Base-by-base conservation (phyloP, 164 flowering plant genomes). In the Tetracentron sinense region DNA sequence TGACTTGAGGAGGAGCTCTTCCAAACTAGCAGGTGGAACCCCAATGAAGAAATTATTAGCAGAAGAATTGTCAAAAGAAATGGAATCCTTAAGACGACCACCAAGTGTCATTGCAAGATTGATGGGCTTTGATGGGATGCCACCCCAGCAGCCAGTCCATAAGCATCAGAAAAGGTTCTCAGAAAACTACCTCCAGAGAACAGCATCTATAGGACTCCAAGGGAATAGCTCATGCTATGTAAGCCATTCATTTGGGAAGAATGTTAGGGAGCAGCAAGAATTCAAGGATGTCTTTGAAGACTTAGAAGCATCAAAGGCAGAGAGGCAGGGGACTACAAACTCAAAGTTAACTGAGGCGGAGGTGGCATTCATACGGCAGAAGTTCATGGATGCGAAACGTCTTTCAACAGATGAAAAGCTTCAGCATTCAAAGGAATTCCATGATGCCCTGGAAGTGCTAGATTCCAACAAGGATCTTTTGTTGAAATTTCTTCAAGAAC, bases 221-320 rank as follows among this genome's bases (percentile, higher is more conserved):
- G 73, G 64, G 29, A 72, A 68, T 53, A 42, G 62, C 10, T 35
- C 68, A 23, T 58, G 49, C 11, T 60, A 60, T 64, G 81, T 77
- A 54, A 56, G 63, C n/a, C 73, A 49, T 61, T 78, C 85, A 2
- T 68, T 35, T 56, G 73, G 75, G 69, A 83, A 51, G 66, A 76
- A 69, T 64, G 75, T 76, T 10, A 77, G 52, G 64, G 88, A 82
- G 42, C 83, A 80, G 52, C 81, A 78, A 66, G 81, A 83, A 50
- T 89, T 88, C 74, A 91, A 91, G 79, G 93, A 94, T 80, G 96
- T 89, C 33, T 85, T 74, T 79, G 99, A 95, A 73, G 97, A 86
- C 60, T 11, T 60, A 22, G 87, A 81, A 55, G 22, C 80, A 29
- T 33, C 77, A 63, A 75, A 69, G 61, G 58, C 42, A 19, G 78